phyloP scores from a whole-genome alignment of 495 filamentous ascomycete genomes.

The Terfezia boudieri region DNA sequence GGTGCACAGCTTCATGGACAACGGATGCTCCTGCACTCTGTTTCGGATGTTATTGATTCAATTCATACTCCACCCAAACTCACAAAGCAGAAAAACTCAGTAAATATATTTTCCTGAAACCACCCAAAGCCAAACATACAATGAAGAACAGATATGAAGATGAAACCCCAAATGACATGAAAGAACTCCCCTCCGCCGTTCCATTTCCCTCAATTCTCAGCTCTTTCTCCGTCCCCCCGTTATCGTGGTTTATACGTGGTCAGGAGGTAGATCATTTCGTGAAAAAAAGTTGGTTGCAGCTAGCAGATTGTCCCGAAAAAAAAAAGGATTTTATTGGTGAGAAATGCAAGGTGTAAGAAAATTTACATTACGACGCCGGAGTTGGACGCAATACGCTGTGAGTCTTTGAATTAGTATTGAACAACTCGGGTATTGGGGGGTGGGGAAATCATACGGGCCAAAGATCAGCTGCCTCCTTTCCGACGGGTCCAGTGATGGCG shows the following conservation, averaged over 20 bases:
- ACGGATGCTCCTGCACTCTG: too few relatives aligned
- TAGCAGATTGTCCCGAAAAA: background rate
- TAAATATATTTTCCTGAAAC: background rate
- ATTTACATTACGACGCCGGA: slow-evolving; percentile 98
- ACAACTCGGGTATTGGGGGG: background rate
- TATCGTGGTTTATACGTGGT: too few relatives aligned
- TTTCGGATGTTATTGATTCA: too few relatives aligned
- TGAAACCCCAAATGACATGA: background rate
- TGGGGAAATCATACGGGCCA: slow-evolving; percentile 58
- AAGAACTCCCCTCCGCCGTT: background rate
- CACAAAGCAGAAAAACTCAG: too few relatives aligned
- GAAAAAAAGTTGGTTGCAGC: background rate
- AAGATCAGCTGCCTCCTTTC: slow-evolving; percentile 98
- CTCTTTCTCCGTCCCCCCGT: too few relatives aligned
- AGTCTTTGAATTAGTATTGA: background rate
- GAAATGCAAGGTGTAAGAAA: slow-evolving; percentile 11
- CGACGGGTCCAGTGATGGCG: slow-evolving; percentile 95
- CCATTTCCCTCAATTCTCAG: too few relatives aligned
- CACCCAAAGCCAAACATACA: background rate
- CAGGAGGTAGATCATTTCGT: too few relatives aligned
- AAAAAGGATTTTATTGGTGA: background rate
- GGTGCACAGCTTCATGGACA: too few relatives aligned
- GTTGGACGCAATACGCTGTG: slow-evolving; percentile 95
- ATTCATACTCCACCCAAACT: too few relatives aligned
- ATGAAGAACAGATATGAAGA: background rate